phyloP scores from a whole-genome alignment of 2,329 filamentous ascomycete genomes.

The Didymella lethalis region DNA sequence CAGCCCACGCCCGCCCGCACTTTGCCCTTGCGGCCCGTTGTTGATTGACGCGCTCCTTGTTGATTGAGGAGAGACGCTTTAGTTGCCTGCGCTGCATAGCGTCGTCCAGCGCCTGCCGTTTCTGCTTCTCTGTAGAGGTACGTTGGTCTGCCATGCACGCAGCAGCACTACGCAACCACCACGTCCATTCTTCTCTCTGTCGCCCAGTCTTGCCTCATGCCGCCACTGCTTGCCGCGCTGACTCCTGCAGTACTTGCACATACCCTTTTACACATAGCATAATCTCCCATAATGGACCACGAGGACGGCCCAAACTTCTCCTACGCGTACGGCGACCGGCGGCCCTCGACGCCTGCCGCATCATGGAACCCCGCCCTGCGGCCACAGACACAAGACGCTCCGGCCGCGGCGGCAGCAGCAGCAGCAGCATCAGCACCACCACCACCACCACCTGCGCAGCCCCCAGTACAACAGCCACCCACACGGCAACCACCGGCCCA shows the following conservation, averaged over 20 bases:
- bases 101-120: constrained; percentile 24
- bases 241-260: constrained; percentile 46
- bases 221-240: constrained; percentile 28
- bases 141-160: constrained; percentile 14
- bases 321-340: constrained; percentile 47
- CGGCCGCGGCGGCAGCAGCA: constrained; percentile 4
- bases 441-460: constrained; percentile 9
- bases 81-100: constrained; percentile 9
- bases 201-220: not conserved
- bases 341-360: constrained; percentile 32
- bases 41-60: constrained; percentile 27
- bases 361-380: constrained; percentile 66
- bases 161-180: not conserved
- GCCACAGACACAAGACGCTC: constrained; percentile 37
- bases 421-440: not conserved
- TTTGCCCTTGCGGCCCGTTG: constrained; percentile 33
- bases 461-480: constrained; percentile 12
- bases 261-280: constrained; percentile 40
- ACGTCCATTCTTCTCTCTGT: not conserved
- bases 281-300: constrained; percentile 45
- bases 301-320: constrained; percentile 52
- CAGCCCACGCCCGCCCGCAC: constrained; percentile 27
- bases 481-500: constrained; percentile 20
- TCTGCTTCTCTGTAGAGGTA: constrained; percentile 48
- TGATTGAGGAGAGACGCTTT: constrained; percentile 13